Evolutionary conservation across 1,284 basidiomycete species (phyloP), one percentile per base, ranked within the genome.

Genomic region (Inonotus obliquus): DNA sequence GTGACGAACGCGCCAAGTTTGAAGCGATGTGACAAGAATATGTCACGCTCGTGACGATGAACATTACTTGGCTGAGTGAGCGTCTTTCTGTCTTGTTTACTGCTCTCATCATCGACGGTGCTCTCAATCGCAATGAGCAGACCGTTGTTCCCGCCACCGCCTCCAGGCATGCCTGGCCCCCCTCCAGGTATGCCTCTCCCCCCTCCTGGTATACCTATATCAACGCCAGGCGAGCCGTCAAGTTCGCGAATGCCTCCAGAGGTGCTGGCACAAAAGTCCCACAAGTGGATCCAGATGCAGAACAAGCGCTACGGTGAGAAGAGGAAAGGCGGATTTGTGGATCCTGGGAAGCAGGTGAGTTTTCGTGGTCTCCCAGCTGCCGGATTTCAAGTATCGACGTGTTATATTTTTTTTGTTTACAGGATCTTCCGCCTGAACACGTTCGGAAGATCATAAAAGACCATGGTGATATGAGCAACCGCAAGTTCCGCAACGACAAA

Each of bases 401-500:
- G 59, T 71, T 58, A 69, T 48, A 48, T 59, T 52, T 53, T 55
- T 39, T 60, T 59, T 52, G 54, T 55, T 39, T 60, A 14, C 63
- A 92, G 91, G 90, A 93, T 73, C 76, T 93, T 65, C 90, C 90
- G 65, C 91, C 93, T 39, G 97, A 99, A 76, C 96, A 98, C 72
- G 89, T 98, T 66, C 87, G 94, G 63, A 97, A 96, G 86, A 96
- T 97, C 69, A 95, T 97, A 79, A 95, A 97, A 79, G 94, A 97
- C 76, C 94, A 96, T 69, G 94, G 94, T 67, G 94, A 96, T 77
- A 96, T 97, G 94, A 94, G 91, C 76, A 94, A 93, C 73, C 85
- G 92, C 73, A 95, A 96, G 79, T 99, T 98, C 76, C 83, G 97
- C 67, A 96, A 96, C 72, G 97, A 99, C 81, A 99, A 99, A 79